A percentile compares a stretch with the other conserved stretches of the same genome.
phyloP scores from a whole-genome alignment of 2,329 filamentous ascomycete species.

The Aspergillus japonicus region DNA sequence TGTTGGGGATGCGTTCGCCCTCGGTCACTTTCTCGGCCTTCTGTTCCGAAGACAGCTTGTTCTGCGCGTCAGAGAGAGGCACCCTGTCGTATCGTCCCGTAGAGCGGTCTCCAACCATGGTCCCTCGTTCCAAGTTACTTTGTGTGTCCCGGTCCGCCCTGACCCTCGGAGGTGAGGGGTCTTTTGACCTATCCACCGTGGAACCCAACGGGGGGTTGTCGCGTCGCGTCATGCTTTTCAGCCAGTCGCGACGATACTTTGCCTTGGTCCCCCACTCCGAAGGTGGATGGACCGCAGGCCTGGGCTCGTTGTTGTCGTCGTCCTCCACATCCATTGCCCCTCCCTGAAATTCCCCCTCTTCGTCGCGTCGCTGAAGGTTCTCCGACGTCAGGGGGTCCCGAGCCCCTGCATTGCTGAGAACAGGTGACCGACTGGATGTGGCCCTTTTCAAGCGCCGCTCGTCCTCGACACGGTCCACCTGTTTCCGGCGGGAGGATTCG shows the following conservation, averaged over 20 bases:
- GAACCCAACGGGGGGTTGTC: slow-evolving; percentile 21
- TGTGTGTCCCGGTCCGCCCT: slow-evolving; percentile 31
- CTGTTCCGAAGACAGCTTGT: slow-evolving; percentile 15
- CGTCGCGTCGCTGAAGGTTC: slow-evolving; percentile 38
- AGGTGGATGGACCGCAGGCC: slow-evolving; percentile 39
- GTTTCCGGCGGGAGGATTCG: slow-evolving; percentile 33
- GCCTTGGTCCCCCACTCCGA: slow-evolving; percentile 38
- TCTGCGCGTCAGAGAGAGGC: slow-evolving; percentile 16
- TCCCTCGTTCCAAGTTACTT: slow-evolving; percentile 26
- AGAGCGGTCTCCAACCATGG: slow-evolving; percentile 23
- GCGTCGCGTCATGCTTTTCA: slow-evolving; percentile 31
- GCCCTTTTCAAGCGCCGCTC: slow-evolving; percentile 41
- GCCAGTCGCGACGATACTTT: slow-evolving; percentile 35
- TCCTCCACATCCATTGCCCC: slow-evolving; percentile 19
- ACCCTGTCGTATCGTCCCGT: slow-evolving; percentile 14
- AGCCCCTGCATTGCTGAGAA: slow-evolving; percentile 38
- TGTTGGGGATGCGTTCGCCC: slow-evolving; percentile 38
- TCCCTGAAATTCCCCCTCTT: slow-evolving; percentile 25
- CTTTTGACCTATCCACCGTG: slow-evolving; percentile 17
- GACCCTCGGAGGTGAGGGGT: slow-evolving; percentile 20
- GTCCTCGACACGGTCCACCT: slow-evolving; percentile 38
- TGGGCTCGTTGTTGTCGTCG: slow-evolving; percentile 24
- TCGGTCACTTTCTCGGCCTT: slow-evolving; percentile 17
- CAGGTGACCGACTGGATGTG: slow-evolving; percentile 39
- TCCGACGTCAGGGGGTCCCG: slow-evolving; percentile 35